Percentiles rank a stretch among this genome's conserved stretches.
Conservation (phyloP, 352 stramenopile species). For the Blastocystis sp. region DNA sequence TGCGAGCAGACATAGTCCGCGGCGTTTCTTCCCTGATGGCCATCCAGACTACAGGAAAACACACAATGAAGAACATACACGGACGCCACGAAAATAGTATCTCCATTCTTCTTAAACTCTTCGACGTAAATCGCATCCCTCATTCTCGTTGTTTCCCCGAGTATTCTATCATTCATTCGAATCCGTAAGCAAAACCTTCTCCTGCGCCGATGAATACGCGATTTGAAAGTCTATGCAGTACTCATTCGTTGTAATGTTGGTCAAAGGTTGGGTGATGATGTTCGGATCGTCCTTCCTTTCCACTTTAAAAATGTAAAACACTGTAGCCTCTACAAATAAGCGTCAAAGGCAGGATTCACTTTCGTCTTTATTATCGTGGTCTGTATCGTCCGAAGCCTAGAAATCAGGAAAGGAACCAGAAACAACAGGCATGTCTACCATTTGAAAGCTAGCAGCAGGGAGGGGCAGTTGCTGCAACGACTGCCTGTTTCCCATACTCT, state of each 20-base stretch:
- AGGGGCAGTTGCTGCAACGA: not conserved
- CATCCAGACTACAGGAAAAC: constrained; percentile 32
- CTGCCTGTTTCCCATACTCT: not conserved
- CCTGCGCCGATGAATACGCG: constrained; percentile 25
- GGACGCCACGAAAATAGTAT: constrained; percentile 43
- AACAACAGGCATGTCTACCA: constrained; percentile 17
- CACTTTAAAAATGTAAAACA: constrained; percentile 58
- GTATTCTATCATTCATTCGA: constrained; percentile 39
- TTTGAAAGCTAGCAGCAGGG: constrained; percentile 35
- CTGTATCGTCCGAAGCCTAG: not conserved
- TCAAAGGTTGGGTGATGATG: constrained; percentile 12
- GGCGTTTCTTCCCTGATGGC: constrained; percentile 46
- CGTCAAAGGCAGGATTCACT: not conserved
- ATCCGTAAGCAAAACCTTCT: not conserved
- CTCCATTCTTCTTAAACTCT: not conserved
- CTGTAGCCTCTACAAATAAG: constrained; percentile 28
- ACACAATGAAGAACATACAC: not conserved
- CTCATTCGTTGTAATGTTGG: constrained; percentile 40
- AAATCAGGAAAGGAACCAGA: not conserved
- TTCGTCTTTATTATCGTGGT: constrained; percentile 12
- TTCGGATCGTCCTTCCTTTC: constrained; percentile 38
- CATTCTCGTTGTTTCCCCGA: constrained; percentile 11
- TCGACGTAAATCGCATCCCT: constrained; percentile 49
- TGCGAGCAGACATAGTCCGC: constrained; percentile 20
- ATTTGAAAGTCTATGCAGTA: constrained; percentile 55